phyloP scores from a whole-genome alignment of 2,329 filamentous ascomycete species.

The Epichloe hybrida region DNA sequence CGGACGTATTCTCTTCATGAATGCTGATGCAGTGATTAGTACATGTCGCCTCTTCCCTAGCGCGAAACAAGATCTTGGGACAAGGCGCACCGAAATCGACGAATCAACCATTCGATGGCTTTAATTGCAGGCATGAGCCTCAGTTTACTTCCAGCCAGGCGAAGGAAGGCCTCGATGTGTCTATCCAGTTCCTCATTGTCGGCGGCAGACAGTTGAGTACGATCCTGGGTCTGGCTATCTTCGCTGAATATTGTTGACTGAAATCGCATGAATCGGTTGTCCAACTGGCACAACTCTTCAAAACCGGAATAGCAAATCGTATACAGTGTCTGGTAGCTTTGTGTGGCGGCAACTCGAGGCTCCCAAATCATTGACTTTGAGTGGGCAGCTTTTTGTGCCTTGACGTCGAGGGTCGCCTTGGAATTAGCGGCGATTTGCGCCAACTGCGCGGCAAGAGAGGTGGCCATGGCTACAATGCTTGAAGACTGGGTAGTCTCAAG shows the following conservation, averaged over 20 bases:
- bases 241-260: conserved; percentile 76
- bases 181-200: conserved; percentile 75
- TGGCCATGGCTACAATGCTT: conserved; percentile 46
- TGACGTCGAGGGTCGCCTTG: conserved; percentile 81
- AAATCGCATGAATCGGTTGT: conserved; percentile 64
- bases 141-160: conserved; percentile 61
- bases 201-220: conserved; percentile 64
- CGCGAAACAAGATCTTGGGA: background rate
- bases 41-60: background rate
- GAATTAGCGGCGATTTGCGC: conserved; percentile 83
- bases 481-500: conserved; percentile 6
- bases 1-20: conserved; percentile 78
- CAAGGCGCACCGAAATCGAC: conserved; percentile 63
- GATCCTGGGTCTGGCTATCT: conserved; percentile 80
- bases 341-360: conserved; percentile 64
- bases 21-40: conserved; percentile 39
- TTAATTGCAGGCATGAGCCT: conserved; percentile 80
- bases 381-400: conserved; percentile 82
- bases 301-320: conserved; percentile 81
- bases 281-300: conserved; percentile 78
- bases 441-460: conserved; percentile 84
- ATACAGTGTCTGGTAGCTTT: conserved; percentile 84
- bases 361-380: conserved; percentile 94
- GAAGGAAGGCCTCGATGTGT: conserved; percentile 70
- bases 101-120: conserved; percentile 85